A percentile compares a stretch with the other conserved stretches of the same genome.
Evolutionary conservation across 495 filamentous ascomycete species (phyloP).

Genomic region (Amniculicola lignicola): DNA sequence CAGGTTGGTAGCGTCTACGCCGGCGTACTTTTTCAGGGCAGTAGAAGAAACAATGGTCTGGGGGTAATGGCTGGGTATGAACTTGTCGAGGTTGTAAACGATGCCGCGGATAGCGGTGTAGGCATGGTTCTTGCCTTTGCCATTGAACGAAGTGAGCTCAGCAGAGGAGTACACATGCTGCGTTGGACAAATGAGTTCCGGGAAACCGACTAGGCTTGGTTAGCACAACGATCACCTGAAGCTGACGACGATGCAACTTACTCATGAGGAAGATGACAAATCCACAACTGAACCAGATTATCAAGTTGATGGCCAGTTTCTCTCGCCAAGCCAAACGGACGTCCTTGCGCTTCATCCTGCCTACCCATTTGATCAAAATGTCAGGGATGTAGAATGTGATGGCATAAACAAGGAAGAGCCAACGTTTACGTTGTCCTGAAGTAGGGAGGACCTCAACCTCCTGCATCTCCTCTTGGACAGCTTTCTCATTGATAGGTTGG

Average conservation of each 20-base stretch:
- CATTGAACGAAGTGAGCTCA: conserved; percentile 72
- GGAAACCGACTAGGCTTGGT: conserved; percentile 63
- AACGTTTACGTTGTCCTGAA: conserved; percentile 81
- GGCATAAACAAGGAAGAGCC: conserved; percentile 82
- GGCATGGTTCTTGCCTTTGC: conserved; percentile 60
- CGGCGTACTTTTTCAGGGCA: conserved; percentile 73
- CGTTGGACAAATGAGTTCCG: conserved; percentile 81
- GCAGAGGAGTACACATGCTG: conserved; percentile 80
- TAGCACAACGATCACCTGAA: conserved; percentile 43
- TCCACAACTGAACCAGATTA: conserved; percentile 88
- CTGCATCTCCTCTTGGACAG: conserved; percentile 84
- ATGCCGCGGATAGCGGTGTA: conserved; percentile 83
- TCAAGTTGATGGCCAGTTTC: conserved; percentile 95
- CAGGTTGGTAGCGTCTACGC: conserved; percentile 76
- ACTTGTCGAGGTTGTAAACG: conserved; percentile 78
- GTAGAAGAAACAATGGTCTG: conserved; percentile 64
- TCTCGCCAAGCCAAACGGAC: conserved; percentile 94
- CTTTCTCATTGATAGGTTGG: conserved; percentile 91
- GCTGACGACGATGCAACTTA: conserved; percentile 6
- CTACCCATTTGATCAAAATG: conserved; percentile 71
- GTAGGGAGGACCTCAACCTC: conserved; percentile 82
- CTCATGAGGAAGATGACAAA: conserved; percentile 74
- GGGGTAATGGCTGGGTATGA: conserved; percentile 75
- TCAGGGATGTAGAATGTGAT: conserved; percentile 87
- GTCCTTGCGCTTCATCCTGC: conserved; percentile 88